These are phyloP conservation scores for Russula griseocarnosa DNA, from an alignment of 768 basidiomycete species.

Conservation along the genomic window DNA sequence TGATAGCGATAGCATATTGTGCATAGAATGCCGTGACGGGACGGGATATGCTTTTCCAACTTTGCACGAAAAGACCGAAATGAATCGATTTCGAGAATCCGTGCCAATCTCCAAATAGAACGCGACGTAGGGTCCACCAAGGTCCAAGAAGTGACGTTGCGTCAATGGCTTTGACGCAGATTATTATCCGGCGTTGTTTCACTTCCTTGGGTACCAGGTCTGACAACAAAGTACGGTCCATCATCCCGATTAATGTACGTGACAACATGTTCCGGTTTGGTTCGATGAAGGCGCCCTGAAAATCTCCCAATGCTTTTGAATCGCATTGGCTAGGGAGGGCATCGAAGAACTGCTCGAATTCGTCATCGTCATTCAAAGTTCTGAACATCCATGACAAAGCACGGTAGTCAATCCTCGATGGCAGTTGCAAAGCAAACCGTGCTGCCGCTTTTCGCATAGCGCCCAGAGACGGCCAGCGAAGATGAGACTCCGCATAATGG, in stretches of 20 bases:
- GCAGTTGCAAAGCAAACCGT: background rate
- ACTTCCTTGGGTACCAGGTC: background rate
- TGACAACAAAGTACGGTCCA: constrained; percentile 10
- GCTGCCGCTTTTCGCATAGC: background rate
- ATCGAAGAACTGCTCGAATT: constrained; percentile 12
- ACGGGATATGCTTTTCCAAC: background rate
- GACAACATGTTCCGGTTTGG: background rate
- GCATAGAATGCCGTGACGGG: background rate
- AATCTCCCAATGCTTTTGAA: background rate
- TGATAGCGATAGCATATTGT: background rate
- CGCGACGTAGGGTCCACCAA: background rate
- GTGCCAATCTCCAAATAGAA: constrained; percentile 7
- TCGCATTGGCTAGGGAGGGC: background rate
- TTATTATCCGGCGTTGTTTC: constrained; percentile 1
- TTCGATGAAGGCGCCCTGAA: background rate
- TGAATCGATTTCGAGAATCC: constrained; percentile 11
- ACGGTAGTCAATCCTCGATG: background rate
- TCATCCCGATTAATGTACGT: constrained; percentile 2
- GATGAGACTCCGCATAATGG: background rate
- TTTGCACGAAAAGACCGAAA: constrained; percentile 3
- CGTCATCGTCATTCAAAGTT: background rate
- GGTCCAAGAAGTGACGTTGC: background rate
- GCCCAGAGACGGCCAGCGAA: background rate
- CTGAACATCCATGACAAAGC: constrained; percentile 1
- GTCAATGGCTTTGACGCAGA: constrained; percentile 5